These are phyloP conservation scores for Stephania japonica DNA, from an alignment of 164 flowering plant species.

Conservation along the genomic window DNA sequence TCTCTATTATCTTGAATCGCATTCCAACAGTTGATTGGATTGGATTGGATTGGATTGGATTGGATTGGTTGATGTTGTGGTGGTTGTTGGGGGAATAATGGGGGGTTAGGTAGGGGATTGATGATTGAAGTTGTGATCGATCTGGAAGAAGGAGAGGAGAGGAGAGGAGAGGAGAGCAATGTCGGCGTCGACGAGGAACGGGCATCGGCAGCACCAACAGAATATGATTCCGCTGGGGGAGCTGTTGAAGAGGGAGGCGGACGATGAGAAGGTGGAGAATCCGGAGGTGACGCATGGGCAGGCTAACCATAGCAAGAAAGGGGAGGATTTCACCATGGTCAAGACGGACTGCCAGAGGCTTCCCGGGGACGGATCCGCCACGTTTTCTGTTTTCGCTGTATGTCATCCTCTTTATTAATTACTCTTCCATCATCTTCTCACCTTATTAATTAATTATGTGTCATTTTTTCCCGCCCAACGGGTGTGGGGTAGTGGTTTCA, in stretches of 20 bases:
- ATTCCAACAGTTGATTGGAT: no score
- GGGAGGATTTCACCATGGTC: conserved; percentile 80
- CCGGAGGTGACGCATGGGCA: conserved; percentile 81
- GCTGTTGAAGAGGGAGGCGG: conserved; percentile 72
- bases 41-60: no score
- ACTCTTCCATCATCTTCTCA: no score
- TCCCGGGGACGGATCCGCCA: conserved; percentile 70
- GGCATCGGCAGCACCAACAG: conserved; percentile 33
- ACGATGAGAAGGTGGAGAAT: conserved; percentile 73
- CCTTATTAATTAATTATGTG: no score
- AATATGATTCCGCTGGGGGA: conserved; percentile 73
- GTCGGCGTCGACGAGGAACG: conserved; percentile 49
- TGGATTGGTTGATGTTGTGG: no score
- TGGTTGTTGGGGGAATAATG: no score
- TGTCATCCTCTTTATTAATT: conserved; percentile 6
- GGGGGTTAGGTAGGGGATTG: no score
- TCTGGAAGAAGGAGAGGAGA: not conserved
- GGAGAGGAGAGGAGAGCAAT: conserved; percentile 27
- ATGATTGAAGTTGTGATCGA: not conserved
- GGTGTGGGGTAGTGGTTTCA: no score
- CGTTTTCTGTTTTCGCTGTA: conserved; percentile 90
- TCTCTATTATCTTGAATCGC: no score
- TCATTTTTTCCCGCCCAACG: no score
- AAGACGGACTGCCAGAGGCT: conserved; percentile 79
- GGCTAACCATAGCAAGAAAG: conserved; percentile 90